A percentile compares a stretch with the other conserved stretches of the same genome.
These are phyloP conservation scores for Hymenoscyphus salicellus DNA, from an alignment of 2,329 filamentous ascomycete species.

Conservation along the genomic window DNA sequence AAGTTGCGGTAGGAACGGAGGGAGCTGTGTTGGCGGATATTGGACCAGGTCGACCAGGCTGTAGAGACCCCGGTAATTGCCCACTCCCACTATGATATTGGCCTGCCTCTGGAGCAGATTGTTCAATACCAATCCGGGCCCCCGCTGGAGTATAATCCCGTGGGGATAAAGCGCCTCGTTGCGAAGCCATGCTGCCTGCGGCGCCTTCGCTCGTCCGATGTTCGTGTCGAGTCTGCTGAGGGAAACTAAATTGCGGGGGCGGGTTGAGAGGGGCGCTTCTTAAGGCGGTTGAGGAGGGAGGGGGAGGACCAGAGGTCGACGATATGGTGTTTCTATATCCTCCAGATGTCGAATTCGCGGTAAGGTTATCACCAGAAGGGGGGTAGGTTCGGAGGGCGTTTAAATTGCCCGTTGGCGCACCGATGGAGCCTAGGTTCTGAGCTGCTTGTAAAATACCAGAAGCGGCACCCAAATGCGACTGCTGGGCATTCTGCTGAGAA, in stretches of 20 bases:
- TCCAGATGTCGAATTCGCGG: conserved; percentile 33
- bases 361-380: conserved; percentile 33
- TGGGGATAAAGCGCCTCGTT: conserved; percentile 35
- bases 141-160: conserved; percentile 47
- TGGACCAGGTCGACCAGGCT: conserved; percentile 54
- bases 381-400: conserved; percentile 41
- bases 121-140: conserved; percentile 58
- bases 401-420: conserved; percentile 29
- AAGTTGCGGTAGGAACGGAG: conserved; percentile 54
- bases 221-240: conserved; percentile 51
- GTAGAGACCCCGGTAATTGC: conserved; percentile 58
- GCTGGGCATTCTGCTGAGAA: conserved; percentile 25
- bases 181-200: conserved; percentile 33
- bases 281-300: conserved; percentile 23
- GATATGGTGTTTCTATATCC: background rate
- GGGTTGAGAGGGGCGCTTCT: conserved; percentile 27
- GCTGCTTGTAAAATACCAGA: conserved; percentile 32
- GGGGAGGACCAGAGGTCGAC: conserved; percentile 7
- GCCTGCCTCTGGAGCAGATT: conserved; percentile 47
- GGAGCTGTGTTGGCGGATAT: conserved; percentile 56
- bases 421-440: conserved; percentile 33
- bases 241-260: conserved; percentile 47
- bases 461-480: conserved; percentile 24
- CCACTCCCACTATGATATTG: conserved; percentile 44
- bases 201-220: conserved; percentile 48